Evolutionary conservation across 441 rosid species (phyloP).

Genomic region (Pelargonium cotyledonis): DNA sequence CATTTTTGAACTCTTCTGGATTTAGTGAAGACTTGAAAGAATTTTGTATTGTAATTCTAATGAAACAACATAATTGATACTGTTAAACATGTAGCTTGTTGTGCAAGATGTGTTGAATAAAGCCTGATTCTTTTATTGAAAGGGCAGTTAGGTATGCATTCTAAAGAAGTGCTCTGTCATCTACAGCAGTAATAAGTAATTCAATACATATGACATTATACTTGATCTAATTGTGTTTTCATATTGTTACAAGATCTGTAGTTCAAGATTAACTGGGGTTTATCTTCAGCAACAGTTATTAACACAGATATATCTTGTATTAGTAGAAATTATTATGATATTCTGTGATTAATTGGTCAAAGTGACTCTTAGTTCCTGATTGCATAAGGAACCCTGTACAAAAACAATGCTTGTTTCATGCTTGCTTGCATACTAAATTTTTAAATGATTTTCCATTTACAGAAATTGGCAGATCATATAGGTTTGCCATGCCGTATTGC

Average conservation of each 20-base stretch:
- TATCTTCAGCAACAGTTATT: background rate
- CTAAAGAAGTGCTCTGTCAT: background rate
- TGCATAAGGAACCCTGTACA: background rate
- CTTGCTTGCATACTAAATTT: constrained; percentile 12
- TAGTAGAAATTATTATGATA: no score
- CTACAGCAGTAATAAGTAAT: no score
- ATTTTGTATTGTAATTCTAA: background rate
- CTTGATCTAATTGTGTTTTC: background rate
- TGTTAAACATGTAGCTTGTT: no score
- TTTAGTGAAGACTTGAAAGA: background rate
- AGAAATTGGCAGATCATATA: constrained; percentile 91
- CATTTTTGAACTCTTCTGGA: background rate
- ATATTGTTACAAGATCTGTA: background rate
- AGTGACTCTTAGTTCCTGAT: no score
- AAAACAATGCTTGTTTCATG: background rate
- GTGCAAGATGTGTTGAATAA: background rate
- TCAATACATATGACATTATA: no score
- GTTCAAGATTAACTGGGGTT: background rate
- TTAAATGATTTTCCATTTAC: constrained; percentile 24
- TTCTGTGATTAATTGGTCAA: no score
- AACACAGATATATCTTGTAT: background rate
- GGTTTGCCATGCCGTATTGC: constrained; percentile 98
- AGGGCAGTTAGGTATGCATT: background rate
- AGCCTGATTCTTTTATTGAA: background rate
- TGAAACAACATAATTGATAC: background rate